Base-by-base conservation (phyloP, 2,329 filamentous ascomycete species). In the Sarocladiaceae sp. region DNA sequence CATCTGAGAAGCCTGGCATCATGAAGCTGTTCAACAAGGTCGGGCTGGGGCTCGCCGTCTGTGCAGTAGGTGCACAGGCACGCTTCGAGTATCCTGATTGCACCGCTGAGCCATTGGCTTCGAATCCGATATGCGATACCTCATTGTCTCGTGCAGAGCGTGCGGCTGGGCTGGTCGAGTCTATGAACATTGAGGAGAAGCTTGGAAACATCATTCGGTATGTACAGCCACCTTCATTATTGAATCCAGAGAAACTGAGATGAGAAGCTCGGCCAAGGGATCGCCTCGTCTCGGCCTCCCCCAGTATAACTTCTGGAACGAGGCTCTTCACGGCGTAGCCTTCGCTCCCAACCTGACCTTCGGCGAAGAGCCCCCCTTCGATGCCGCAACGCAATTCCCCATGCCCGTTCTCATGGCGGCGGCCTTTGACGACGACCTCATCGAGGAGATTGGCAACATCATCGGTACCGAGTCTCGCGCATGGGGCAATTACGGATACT, bases 351-450 rank as follows among this genome's bases (percentile, higher is more conserved):
- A 43, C 40, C 40, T 43, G 19, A 43, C 40, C 16, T 43, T 43
- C 23, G 40, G 40, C 12, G 19, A 15, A 11, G 13, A 20, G 27
- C 27, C 40, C 4, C 40, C 40, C 9, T 85, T 72, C 55, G 74
- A 67, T 49, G 76, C 73, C 54, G 76, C 81, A 0, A 85, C 82
- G 0, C 79, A 75, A 0, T 85, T 85, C 53, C 80, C 82, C 0
- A 73, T 76, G 55, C 80, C 81, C 0, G 81, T 86, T 43, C 60
- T 74, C 2, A 72, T 80, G 52, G 73, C 74, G 18, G 78, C 81
- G 0, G 73, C 80, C 0, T 81, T 85, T 50, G 79, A 85, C 49
- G 78, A 83, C 50, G 70, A 71, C 0, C 59, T 85, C 24, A 74
- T 85, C 49, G 57, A 69, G 16, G 62, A 70, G 5, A 73, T 85